Conservation (phyloP, 2,329 filamentous ascomycete genomes). For the Lasiodiplodia gonubiensis region DNA sequence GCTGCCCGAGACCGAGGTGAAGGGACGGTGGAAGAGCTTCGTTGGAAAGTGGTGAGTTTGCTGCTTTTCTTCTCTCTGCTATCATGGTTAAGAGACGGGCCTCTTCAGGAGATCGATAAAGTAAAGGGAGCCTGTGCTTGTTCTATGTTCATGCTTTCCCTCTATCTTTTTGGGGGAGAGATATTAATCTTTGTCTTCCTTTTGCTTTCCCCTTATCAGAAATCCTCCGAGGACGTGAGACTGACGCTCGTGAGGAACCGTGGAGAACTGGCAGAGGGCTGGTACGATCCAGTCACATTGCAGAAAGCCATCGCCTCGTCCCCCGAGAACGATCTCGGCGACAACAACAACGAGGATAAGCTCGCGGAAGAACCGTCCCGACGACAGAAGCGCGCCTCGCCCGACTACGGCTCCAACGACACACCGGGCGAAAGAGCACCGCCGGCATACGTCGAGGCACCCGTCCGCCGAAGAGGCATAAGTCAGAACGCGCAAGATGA, state of each 20-base stretch:
- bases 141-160: background rate
- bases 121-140: no score
- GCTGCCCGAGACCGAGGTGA: conserved; percentile 75
- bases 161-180: conserved; percentile 13
- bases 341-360: conserved; percentile 43
- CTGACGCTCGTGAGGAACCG: conserved; percentile 72
- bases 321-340: conserved; percentile 21
- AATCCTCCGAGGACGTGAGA: conserved; percentile 25
- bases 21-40: conserved; percentile 93
- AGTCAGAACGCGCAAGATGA: background rate
- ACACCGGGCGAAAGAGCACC: background rate
- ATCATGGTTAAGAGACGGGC: no score
- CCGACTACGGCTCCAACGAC: conserved; percentile 2
- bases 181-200: background rate
- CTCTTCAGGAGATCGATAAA: no score
- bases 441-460: background rate
- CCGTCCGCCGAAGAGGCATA: background rate
- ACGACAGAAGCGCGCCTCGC: background rate
- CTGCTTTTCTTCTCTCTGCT: background rate
- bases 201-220: background rate
- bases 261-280: conserved; percentile 83
- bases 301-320: conserved; percentile 53
- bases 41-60: conserved; percentile 75
- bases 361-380: background rate
- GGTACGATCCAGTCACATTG: conserved; percentile 85